These are phyloP conservation scores for Agaricus blazei DNA, from an alignment of 768 basidiomycete genomes.

Conservation along the genomic window DNA sequence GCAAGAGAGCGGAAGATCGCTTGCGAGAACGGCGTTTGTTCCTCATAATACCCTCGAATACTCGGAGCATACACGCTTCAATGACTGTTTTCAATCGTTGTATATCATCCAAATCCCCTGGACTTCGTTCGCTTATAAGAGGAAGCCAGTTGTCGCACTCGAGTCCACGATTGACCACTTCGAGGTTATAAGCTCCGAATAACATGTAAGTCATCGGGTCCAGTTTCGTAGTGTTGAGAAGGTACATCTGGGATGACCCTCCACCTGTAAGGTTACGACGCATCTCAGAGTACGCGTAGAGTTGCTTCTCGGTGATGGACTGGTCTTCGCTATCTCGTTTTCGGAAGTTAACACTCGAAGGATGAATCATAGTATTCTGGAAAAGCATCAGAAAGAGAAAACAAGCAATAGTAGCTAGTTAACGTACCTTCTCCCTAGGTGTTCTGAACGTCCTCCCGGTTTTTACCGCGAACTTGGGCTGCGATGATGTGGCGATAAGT, in stretches of 20 bases:
- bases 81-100: slow-evolving; percentile 73
- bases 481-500: slow-evolving; percentile 78
- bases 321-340: slow-evolving; percentile 36
- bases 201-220: slow-evolving; percentile 88
- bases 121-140: slow-evolving; percentile 62
- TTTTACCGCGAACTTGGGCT: slow-evolving; percentile 87
- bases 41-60: slow-evolving; percentile 80
- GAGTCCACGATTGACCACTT: slow-evolving; percentile 65
- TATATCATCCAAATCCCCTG: slow-evolving; percentile 66
- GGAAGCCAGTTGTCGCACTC: slow-evolving; percentile 92
- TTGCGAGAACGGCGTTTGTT: slow-evolving; percentile 28
- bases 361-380: slow-evolving; percentile 75
- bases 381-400: slow-evolving; percentile 10
- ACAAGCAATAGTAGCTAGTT: not conserved
- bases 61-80: slow-evolving; percentile 82
- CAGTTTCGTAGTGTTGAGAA: slow-evolving; percentile 78
- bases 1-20: slow-evolving; percentile 28
- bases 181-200: slow-evolving; percentile 81
- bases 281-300: slow-evolving; percentile 84
- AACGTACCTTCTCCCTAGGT: slow-evolving; percentile 72
- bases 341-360: slow-evolving; percentile 79
- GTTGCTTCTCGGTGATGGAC: slow-evolving; percentile 53
- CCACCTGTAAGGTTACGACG: slow-evolving; percentile 63
- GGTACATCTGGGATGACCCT: slow-evolving; percentile 52
- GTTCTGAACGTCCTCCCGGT: slow-evolving; percentile 71